Percentiles rank a stretch among this genome's conserved stretches.
Evolutionary conservation across 73 alveolate genomes (phyloP).

Genomic region (Paramecium tetraurelia): DNA sequence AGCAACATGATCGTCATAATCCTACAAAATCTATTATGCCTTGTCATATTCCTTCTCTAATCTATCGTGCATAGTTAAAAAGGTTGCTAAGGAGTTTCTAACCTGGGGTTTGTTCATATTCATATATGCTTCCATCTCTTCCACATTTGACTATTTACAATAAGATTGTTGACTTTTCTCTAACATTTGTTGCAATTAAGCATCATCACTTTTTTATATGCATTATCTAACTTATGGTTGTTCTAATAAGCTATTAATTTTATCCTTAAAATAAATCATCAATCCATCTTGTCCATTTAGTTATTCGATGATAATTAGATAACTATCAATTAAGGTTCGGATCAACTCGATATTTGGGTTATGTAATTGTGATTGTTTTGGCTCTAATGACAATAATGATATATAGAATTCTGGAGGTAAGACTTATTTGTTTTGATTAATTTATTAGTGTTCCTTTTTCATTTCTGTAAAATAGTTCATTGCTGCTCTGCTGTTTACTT

Average conservation of each 20-base stretch:
- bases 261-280: constrained; percentile 12
- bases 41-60: neutral
- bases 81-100: neutral
- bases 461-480: neutral
- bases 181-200: neutral
- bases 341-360: neutral
- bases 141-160: neutral
- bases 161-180: neutral
- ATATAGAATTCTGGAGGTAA: constrained; percentile 9
- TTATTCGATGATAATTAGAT: neutral
- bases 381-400: neutral
- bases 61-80: neutral
- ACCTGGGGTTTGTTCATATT: neutral
- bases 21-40: neutral
- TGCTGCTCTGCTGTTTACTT: neutral
- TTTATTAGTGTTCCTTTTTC: neutral
- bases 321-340: neutral
- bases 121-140: neutral
- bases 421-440: neutral
- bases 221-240: neutral
- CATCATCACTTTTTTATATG: neutral
- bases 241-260: neutral
- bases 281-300: neutral
- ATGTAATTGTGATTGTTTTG: neutral
- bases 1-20: constrained; percentile 11